Base-by-base conservation (phyloP, 2,329 filamentous ascomycete genomes). In the Fusarium odoratissimum region DNA sequence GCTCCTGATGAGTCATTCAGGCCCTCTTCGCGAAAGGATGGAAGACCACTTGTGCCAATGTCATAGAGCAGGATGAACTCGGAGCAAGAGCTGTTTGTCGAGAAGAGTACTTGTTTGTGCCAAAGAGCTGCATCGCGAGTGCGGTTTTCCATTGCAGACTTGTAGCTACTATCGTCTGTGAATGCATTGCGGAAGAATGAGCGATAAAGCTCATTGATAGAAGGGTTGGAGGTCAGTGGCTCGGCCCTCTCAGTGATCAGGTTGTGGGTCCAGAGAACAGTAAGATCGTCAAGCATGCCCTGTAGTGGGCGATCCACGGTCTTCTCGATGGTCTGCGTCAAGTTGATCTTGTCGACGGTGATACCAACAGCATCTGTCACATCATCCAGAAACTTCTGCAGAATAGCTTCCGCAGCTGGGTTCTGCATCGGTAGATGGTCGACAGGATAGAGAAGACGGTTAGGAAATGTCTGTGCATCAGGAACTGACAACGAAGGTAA, bases 291-390 rank as follows among this genome's bases (percentile, higher is more conserved):
- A 5, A 52, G 49, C 23, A 52, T 52, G 17, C 23, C 49, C 23
- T 38, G 33, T 0, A 52, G 2, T 0, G 49, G 49, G 2, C 49
- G 33, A 4, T 12, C 19, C 0, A 52, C 7, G 1, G 49, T 52
- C 1, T 38, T 4, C 13, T 52, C 33, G 4, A 52, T 28, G 0
- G 19, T 38, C 5, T 52, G 9, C 10, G 33, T 52, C 19, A 52
- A 52, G 33, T 52, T 52, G 33, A 52, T 52, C 23, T 38, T 52
- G 4, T 28, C 19, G 7, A 38, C 33, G 7, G 17, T 52, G 23
- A 52, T 19, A 28, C 23, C 33, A 28, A 52, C 7, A n/a, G 49
- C 23, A 28, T n/a, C 23, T 1, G 23, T 17, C 1, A 38, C 23
- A 13, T 37, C 13, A 8, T 17, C 5, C 7, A 52, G 23, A 7